These are phyloP conservation scores for Globisporangium abappressorium DNA, from an alignment of 352 stramenopile species.

Conservation along the genomic window DNA sequence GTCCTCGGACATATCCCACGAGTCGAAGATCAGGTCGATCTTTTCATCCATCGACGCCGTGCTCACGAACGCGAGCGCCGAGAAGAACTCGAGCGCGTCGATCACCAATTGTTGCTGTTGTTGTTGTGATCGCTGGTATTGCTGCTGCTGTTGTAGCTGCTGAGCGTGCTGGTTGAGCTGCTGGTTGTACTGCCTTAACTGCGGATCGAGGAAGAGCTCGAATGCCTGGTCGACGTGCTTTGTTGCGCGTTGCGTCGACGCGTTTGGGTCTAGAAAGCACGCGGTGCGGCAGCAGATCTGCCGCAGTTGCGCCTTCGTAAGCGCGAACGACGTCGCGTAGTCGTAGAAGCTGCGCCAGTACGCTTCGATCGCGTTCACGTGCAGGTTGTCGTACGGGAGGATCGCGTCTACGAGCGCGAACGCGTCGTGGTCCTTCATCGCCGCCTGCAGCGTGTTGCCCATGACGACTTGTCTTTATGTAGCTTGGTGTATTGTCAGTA, in stretches of 20 bases:
- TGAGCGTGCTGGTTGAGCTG: conserved; percentile 11
- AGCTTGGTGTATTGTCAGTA: neutral
- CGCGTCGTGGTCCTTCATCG: conserved; percentile 38
- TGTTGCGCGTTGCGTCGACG: conserved; percentile 34
- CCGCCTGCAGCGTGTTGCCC: conserved; percentile 58
- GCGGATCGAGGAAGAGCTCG: conserved; percentile 48
- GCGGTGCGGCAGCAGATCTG: conserved; percentile 59
- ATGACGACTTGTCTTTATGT: conserved; percentile 9
- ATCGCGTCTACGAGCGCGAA: conserved; percentile 59
- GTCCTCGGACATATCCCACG: conserved; percentile 86
- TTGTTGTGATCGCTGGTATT: neutral
- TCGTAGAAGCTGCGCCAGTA: conserved; percentile 87
- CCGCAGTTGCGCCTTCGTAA: conserved; percentile 56
- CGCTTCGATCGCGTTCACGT: conserved; percentile 63
- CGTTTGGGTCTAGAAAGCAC: conserved; percentile 33
- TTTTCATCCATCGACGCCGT: conserved; percentile 66
- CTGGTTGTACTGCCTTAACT: conserved; percentile 18
- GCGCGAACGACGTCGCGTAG: conserved; percentile 63
- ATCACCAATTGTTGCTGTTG: conserved; percentile 28
- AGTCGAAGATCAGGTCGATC: conserved; percentile 82
- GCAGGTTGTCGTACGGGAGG: conserved; percentile 73
- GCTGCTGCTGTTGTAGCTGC: neutral
- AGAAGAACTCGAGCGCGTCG: conserved; percentile 80
- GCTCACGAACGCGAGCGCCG: conserved; percentile 66
- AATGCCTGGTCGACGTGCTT: conserved; percentile 58